Evolutionary conservation across 1,284 basidiomycete genomes (phyloP).

Genomic region (Apiotrichum akiyoshidainum): DNA sequence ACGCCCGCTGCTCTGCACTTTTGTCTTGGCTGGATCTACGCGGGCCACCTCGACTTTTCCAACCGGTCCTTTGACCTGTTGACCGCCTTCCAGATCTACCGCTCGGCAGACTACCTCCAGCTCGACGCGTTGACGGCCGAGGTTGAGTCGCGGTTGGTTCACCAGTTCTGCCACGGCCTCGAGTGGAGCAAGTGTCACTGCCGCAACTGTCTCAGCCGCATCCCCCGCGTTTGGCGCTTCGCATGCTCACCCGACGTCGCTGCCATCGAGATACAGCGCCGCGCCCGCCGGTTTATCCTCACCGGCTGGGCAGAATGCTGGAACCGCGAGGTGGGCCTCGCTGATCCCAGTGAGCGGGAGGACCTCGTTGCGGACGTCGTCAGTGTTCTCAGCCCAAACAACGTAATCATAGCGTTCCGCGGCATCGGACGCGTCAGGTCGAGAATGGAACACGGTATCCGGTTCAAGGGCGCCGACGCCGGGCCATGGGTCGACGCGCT

Average conservation of each 20-base stretch:
- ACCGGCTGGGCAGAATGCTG: constrained; percentile 80
- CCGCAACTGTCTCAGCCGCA: constrained; percentile 70
- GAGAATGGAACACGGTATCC: constrained; percentile 35
- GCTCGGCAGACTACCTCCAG: constrained; percentile 75
- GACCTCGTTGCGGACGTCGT: constrained; percentile 66
- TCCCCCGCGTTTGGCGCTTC: constrained; percentile 76
- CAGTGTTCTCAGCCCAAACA: constrained; percentile 62
- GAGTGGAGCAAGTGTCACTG: constrained; percentile 76
- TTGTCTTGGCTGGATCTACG: constrained; percentile 78
- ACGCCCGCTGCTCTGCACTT: constrained; percentile 92
- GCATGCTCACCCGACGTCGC: constrained; percentile 69
- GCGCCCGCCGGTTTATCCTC: constrained; percentile 69
- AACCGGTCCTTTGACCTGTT: constrained; percentile 88
- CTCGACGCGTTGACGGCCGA: constrained; percentile 73
- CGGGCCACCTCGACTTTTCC: constrained; percentile 87
- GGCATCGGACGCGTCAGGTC: constrained; percentile 28
- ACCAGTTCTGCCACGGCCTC: constrained; percentile 84
- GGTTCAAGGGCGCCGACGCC: constrained; percentile 47
- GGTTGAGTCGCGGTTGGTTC: constrained; percentile 72
- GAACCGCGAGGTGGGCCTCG: constrained; percentile 73
- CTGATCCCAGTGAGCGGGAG: constrained; percentile 66
- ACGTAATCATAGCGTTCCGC: constrained; percentile 60
- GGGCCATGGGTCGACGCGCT: constrained; percentile 67
- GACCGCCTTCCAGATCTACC: constrained; percentile 85
- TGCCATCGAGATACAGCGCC: constrained; percentile 66